Conservation (phyloP, 2,329 filamentous ascomycete species). For the Chrysoporthe cubensis region DNA sequence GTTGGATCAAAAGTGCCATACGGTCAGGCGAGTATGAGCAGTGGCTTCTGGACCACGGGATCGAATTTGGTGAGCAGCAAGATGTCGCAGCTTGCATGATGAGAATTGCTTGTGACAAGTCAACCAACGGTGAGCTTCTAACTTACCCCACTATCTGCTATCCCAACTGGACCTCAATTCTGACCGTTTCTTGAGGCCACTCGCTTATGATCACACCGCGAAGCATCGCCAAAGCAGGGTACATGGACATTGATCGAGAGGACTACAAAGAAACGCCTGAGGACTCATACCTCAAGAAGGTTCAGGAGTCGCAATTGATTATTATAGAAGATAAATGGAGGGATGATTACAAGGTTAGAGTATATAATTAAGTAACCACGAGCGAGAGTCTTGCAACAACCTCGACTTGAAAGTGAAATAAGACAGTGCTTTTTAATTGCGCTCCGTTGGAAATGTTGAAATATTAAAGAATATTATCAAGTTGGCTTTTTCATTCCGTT, state of each 20-base stretch:
- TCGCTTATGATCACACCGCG: constrained; percentile 46
- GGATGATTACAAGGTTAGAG: constrained; percentile 41
- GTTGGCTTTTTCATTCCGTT: no score
- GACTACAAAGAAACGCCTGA: constrained; percentile 39
- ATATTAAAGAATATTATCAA: no score
- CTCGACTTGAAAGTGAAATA: no score
- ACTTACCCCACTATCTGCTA: no score
- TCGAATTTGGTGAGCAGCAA: constrained; percentile 44
- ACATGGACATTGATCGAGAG: constrained; percentile 44
- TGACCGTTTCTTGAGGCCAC: constrained; percentile 36
- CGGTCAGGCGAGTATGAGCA: constrained; percentile 46
- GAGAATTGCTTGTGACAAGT: constrained; percentile 38
- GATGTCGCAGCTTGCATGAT: constrained; percentile 41
- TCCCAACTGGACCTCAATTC: background rate
- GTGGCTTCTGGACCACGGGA: constrained; percentile 43
- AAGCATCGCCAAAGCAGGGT: constrained; percentile 44
- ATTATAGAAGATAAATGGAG: constrained; percentile 48
- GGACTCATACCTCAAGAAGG: constrained; percentile 43
- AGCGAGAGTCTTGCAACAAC: no score
- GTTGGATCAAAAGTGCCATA: constrained; percentile 44
- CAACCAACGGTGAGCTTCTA: constrained; percentile 36
- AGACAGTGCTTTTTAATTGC: no score
- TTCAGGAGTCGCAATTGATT: constrained; percentile 44
- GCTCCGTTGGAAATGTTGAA: no score
- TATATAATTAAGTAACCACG: constrained; percentile 34